A percentile compares a stretch with the other conserved stretches of the same genome.
Evolutionary conservation across 2,329 filamentous ascomycete genomes (phyloP).

Genomic region (Aspergillus brunneoviolaceus): DNA sequence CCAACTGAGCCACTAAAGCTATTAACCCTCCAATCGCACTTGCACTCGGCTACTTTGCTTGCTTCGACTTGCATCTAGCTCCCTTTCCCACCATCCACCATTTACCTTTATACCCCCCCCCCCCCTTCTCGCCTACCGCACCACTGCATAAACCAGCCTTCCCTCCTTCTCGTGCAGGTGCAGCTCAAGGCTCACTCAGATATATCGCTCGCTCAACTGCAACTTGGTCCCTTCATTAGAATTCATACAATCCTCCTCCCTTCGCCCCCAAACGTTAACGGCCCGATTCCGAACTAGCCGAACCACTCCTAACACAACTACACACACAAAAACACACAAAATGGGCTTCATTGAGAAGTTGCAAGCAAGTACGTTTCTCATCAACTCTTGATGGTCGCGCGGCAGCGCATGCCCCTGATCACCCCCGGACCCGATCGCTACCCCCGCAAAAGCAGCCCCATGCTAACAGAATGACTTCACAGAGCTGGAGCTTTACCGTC

Average conservation of each 20-base stretch:
- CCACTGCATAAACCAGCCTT: neutral
- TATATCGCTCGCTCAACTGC: neutral
- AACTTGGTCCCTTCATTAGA: neutral
- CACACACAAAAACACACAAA: conserved; percentile 18
- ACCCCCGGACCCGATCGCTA: neutral
- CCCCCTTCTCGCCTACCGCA: neutral
- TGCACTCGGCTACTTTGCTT: neutral
- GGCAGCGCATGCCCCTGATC: neutral
- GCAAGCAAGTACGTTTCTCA: conserved; percentile 47
- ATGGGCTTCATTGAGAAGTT: conserved; percentile 54
- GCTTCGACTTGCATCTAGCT: neutral
- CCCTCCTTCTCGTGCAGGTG: neutral
- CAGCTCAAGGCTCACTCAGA: neutral
- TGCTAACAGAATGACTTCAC: conserved; percentile 28
- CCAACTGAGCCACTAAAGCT: neutral
- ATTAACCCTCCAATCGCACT: neutral
- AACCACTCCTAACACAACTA: neutral
- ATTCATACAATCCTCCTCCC: neutral
- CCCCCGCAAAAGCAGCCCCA: neutral
- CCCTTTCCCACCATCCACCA: neutral
- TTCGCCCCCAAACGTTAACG: neutral
- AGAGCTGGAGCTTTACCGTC: conserved; percentile 84
- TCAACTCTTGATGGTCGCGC: neutral
- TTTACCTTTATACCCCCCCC: no score
- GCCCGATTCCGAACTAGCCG: neutral